Percentiles rank a stretch among this genome's conserved stretches.
Conservation (phyloP, 208 protist species). For the Trypanosoma vivax region DNA sequence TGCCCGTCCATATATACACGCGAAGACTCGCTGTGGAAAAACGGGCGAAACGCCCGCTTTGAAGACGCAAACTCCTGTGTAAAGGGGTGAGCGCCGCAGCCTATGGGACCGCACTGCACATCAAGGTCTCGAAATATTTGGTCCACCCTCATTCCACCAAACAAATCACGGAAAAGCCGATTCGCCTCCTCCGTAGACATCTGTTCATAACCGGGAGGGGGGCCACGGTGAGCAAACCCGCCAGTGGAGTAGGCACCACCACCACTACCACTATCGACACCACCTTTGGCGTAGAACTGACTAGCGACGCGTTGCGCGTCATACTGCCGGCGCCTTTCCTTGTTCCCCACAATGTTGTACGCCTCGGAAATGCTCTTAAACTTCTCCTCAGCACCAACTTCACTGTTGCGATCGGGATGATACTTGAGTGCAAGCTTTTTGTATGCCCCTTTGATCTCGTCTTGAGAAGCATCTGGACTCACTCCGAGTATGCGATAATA, state of each 20-base stretch:
- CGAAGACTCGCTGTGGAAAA: conserved; percentile 42
- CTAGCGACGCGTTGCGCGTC: conserved; percentile 45
- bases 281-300: conserved; percentile 18
- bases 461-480: conserved; percentile 50
- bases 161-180: conserved; percentile 76
- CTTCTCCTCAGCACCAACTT: conserved; percentile 74
- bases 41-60: conserved; percentile 56
- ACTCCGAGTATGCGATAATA: conserved; percentile 80
- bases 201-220: conserved; percentile 37
- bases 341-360: conserved; percentile 78
- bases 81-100: conserved; percentile 20
- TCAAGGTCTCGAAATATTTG: conserved; percentile 83
- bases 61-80: conserved; percentile 27
- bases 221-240: conserved; percentile 10
- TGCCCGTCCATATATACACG: conserved; percentile 56
- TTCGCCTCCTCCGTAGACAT: conserved; percentile 88
- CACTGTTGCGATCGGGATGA: conserved; percentile 87
- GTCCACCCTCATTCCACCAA: conserved; percentile 80
- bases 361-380: conserved; percentile 85
- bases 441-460: conserved; percentile 90
- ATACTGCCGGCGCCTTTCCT: conserved; percentile 69
- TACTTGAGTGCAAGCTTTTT: conserved; percentile 85
- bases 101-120: conserved; percentile 38
- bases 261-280: conserved; percentile 1
- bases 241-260: conserved; percentile 11